Percentiles rank a stretch among this genome's conserved stretches.
Evolutionary conservation across 495 filamentous ascomycete species (phyloP).

Genomic region (Hyaloscypha variabilis): DNA sequence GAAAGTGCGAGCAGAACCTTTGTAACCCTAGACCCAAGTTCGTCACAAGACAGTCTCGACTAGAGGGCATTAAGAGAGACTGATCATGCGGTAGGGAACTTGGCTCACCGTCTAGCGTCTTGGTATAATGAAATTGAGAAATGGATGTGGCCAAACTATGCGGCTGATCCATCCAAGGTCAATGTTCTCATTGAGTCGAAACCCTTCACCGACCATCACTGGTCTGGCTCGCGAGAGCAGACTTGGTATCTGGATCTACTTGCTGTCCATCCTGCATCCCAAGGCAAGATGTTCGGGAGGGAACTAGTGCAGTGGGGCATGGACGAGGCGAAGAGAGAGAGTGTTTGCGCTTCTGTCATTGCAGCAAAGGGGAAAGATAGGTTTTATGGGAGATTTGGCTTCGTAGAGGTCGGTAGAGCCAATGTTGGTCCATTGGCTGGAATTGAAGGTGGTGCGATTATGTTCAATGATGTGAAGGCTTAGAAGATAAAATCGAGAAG

Average conservation of each 20-base stretch:
- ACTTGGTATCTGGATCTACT: slow-evolving; percentile 34
- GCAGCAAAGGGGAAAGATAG: slow-evolving; percentile 2
- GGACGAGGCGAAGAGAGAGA: slow-evolving; percentile 41
- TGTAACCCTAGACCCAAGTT: background rate
- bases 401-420: slow-evolving; percentile 2
- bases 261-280: slow-evolving; percentile 51
- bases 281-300: slow-evolving; percentile 48
- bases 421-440: slow-evolving; percentile 11
- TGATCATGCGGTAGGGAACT: background rate
- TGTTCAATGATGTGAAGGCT: slow-evolving; percentile 9
- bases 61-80: too few relatives aligned
- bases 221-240: background rate
- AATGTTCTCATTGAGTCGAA: background rate
- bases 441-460: slow-evolving; percentile 6
- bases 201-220: background rate
- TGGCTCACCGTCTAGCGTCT: background rate
- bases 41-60: background rate
- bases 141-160: slow-evolving; percentile 12
- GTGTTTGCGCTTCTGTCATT: slow-evolving; percentile 24
- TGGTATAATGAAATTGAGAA: background rate
- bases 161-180: slow-evolving; percentile 3
- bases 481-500: background rate
- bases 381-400: slow-evolving; percentile 14
- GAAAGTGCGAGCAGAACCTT: background rate
- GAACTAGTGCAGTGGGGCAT: slow-evolving; percentile 55